phyloP scores from a whole-genome alignment of 495 filamentous ascomycete species.

The Rusavskia elegans region DNA sequence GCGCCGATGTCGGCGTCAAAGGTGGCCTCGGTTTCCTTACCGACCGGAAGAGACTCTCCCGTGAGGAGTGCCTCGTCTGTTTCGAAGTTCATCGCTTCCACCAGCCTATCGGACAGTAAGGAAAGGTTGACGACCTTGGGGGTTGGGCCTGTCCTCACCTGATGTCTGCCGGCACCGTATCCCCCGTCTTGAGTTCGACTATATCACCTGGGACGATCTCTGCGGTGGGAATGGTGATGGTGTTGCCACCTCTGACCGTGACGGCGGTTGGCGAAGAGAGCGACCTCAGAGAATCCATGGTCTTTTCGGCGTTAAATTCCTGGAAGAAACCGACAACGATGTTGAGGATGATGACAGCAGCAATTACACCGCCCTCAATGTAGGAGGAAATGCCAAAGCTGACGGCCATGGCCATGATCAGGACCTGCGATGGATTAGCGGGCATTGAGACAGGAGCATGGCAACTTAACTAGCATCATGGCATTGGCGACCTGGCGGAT shows the following conservation, averaged over 20 bases:
- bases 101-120: slow-evolving; percentile 22
- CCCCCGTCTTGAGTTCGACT: slow-evolving; percentile 64
- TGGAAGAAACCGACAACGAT: slow-evolving; percentile 54
- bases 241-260: slow-evolving; percentile 37
- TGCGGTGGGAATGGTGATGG: slow-evolving; percentile 32
- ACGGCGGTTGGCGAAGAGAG: slow-evolving; percentile 46
- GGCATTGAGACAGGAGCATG: not conserved
- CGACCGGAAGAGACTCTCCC: slow-evolving; percentile 61
- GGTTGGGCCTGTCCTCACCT: slow-evolving; percentile 16
- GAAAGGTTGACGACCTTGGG: not conserved
- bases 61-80: slow-evolving; percentile 61
- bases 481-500: slow-evolving; percentile 50
- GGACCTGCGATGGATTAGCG: slow-evolving; percentile 26
- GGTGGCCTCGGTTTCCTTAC: slow-evolving; percentile 33
- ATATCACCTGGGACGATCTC: slow-evolving; percentile 51
- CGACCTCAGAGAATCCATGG: slow-evolving; percentile 53
- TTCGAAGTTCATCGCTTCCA: slow-evolving; percentile 56
- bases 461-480: slow-evolving; percentile 37
- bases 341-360: slow-evolving; percentile 49
- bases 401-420: slow-evolving; percentile 54
- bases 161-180: slow-evolving; percentile 64
- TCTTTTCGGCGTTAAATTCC: slow-evolving; percentile 60
- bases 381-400: slow-evolving; percentile 52
- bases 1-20: slow-evolving; percentile 37
- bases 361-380: slow-evolving; percentile 57